A percentile compares a stretch with the other conserved stretches of the same genome.
Conservation (phyloP, 768 basidiomycete genomes). For the Auriculariales sp. region DNA sequence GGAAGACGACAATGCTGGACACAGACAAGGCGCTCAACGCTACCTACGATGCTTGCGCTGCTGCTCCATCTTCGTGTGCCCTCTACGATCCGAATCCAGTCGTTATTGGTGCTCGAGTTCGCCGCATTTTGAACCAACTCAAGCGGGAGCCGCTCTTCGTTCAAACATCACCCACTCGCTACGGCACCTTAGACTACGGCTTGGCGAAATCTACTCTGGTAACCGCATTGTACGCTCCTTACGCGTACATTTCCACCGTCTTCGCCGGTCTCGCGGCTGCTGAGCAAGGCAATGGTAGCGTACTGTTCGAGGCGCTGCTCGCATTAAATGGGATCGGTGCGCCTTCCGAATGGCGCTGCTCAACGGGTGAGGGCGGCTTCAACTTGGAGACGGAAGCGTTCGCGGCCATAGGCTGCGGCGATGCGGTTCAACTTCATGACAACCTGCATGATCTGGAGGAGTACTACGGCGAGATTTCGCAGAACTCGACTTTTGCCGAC, state of each 20-base stretch:
- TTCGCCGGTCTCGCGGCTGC: not conserved
- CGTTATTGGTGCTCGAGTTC: not conserved
- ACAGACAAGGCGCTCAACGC: not conserved
- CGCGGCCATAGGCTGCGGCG: conserved; percentile 6
- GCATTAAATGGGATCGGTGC: not conserved
- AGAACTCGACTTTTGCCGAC: conserved; percentile 8
- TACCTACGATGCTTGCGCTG: not conserved
- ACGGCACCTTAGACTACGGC: conserved; percentile 14
- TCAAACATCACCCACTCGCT: conserved; percentile 3
- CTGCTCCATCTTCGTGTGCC: not conserved
- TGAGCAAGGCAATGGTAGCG: not conserved
- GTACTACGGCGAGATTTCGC: conserved; percentile 1
- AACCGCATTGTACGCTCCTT: not conserved
- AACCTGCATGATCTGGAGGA: conserved; percentile 2
- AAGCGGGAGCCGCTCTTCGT: conserved; percentile 12
- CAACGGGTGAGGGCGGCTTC: not conserved
- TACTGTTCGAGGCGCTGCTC: conserved; percentile 1
- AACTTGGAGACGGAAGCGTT: not conserved
- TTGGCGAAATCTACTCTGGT: conserved; percentile 11
- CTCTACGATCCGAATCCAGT: not conserved
- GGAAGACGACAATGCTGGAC: not conserved
- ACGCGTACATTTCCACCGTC: not conserved
- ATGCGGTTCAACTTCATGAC: conserved; percentile 6
- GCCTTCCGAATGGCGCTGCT: not conserved
- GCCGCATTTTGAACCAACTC: conserved; percentile 8